Evolutionary conservation across 192 early-diverging fungal species (phyloP), one percentile per base, ranked within the genome.

Genomic region (Gaertneriomyces semiglobifer): DNA sequence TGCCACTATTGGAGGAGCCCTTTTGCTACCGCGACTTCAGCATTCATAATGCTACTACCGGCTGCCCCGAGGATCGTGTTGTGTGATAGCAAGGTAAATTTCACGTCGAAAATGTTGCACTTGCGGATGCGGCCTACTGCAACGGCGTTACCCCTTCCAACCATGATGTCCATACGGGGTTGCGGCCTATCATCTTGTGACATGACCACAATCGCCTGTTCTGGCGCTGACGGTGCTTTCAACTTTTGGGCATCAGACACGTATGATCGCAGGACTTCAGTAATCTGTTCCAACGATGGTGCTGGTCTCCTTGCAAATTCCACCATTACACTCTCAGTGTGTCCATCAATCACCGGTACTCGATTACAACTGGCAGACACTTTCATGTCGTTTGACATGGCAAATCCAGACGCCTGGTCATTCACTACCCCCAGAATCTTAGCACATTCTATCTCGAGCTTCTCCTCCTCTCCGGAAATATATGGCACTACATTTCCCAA

Each of bases 1-100:
- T 33, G 25, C 25, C 25, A 33, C 25, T 33, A 33, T 57, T 65
- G 6, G 19, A 77, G 58, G 4, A 77, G 43, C 12, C 90, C 92
- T 81, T 91, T 90, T 61, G 89, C 89, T 46, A 91, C 83, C 14
- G 93, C 93, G 50, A 97, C 81, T 74, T 98, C 96, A 16, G 96
- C 96, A 67, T 97, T 93, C 66, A 98, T 78, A 44, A 98, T 91
- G 66, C 89, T 87, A 59, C 90, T 90, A 50, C 94, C 94, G 19
- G 96, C 96, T 18, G 96, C 96, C 50, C 96, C 96, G 55, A 98
- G 82, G 48, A 98, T 84, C 44, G 96, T 98, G 76, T 98, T 98
- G 79, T 98, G 96, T 20, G 89, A 88, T 11, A 98, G 78, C 40
- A 95, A 72, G 8, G 89, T 87, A 52, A 98, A 93, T 78, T 92